phyloP scores from a whole-genome alignment of 2,329 filamentous ascomycete genomes.

The Fusarium xyrophilum region DNA sequence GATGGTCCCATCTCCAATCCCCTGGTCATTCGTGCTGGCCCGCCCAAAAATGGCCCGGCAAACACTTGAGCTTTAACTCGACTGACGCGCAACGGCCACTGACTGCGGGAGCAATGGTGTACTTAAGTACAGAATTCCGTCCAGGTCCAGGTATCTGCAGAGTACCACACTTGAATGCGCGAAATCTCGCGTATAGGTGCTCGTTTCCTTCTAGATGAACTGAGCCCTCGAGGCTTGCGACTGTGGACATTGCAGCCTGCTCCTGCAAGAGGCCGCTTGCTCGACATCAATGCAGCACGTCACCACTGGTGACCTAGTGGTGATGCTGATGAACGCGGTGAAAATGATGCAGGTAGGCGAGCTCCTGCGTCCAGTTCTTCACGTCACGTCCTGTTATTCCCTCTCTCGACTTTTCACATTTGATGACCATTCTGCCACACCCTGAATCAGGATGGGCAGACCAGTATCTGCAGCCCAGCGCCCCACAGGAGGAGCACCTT shows the following conservation, averaged over 20 bases:
- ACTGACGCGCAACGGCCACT: constrained; percentile 38
- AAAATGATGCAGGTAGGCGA: constrained; percentile 15
- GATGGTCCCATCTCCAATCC: constrained; percentile 26
- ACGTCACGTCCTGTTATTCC: constrained; percentile 5
- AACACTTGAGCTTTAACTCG: constrained; percentile 33
- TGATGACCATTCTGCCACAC: constrained; percentile 18
- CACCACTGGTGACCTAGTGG: constrained; percentile 17
- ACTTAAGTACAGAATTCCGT: constrained; percentile 22
- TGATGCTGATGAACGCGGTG: constrained; percentile 3
- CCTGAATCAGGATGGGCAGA: constrained; percentile 36
- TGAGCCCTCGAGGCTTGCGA: constrained; percentile 26
- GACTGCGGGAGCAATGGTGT: constrained; percentile 22
- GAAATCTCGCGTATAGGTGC: constrained; percentile 18
- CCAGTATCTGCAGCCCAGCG: constrained; percentile 26
- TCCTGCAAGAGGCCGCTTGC: constrained; percentile 17
- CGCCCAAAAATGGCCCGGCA: constrained; percentile 37
- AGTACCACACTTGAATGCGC: constrained; percentile 16
- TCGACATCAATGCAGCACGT: constrained; percentile 28
- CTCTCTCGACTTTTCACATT: constrained; percentile 26
- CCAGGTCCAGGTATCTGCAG: constrained; percentile 28
- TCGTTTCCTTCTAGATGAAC: constrained; percentile 26
- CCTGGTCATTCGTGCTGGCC: constrained; percentile 26
- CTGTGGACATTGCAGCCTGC: constrained; percentile 20
- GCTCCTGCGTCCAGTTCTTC: constrained; percentile 12
- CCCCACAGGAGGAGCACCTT: constrained; percentile 37